Percentiles rank a stretch among this genome's conserved stretches.
Conservation (phyloP, 306 rosid species). For the Casuarina glauca region DNA sequence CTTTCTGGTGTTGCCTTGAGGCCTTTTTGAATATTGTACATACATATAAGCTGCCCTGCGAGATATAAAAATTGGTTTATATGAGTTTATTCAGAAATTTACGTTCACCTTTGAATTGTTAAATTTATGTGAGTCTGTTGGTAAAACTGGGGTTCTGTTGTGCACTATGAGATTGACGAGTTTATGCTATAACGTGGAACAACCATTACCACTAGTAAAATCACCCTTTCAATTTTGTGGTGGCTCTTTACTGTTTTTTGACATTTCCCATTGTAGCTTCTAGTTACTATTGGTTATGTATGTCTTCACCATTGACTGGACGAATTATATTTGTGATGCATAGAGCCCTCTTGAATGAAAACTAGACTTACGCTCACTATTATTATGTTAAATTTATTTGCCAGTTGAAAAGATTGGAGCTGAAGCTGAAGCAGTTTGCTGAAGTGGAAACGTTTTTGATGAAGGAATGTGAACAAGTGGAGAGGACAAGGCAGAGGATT, state of each 20-base stretch:
- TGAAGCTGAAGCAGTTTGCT: slow-evolving; percentile 98
- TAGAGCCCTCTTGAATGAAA: background rate
- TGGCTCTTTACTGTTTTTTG: background rate
- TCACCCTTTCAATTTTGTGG: background rate
- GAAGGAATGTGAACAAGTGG: slow-evolving; percentile 98
- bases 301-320: background rate
- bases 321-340: background rate
- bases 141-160: background rate
- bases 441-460: slow-evolving; percentile 92
- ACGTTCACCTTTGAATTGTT: background rate
- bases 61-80: background rate
- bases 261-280: background rate
- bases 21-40: background rate
- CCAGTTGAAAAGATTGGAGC: slow-evolving; percentile 94
- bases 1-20: background rate
- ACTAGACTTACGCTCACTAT: background rate
- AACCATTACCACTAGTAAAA: background rate
- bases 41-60: background rate
- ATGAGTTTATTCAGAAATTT: background rate
- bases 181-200: too few species aligned
- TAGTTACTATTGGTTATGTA: background rate
- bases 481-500: slow-evolving; percentile 80
- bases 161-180: background rate
- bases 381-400: slow-evolving; percentile 22
- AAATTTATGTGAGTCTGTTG: background rate